Base-by-base conservation (phyloP, 768 basidiomycete genomes). In the Xanthoconium stramineum region DNA sequence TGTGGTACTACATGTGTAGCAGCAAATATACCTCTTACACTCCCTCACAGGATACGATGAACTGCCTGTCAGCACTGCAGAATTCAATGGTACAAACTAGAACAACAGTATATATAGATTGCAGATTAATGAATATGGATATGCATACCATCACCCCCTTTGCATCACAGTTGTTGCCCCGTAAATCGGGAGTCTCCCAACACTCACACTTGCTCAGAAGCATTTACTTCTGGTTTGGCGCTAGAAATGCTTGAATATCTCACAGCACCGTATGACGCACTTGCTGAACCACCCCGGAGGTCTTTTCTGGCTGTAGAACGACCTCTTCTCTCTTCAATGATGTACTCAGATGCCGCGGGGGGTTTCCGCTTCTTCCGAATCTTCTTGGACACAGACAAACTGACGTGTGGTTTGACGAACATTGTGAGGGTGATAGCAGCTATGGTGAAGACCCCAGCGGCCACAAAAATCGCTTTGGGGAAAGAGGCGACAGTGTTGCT, bases 381-480 rank as follows among this genome's bases (percentile, higher is more conserved):
- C 19, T 55, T 53, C 47, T 59, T 64, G 24, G 45, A 50, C 19
- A 66, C 47, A 13, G 69, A 61, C 36, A 69, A 46, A 19, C 62
- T 64, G 30, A 63, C 58, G 13, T 71, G 71, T 1, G 78, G 72
- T 19, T 71, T 67, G 40, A 84, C 59, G 36, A 80, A 69, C 52
- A 69, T 68, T 3, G 86, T 71, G 46, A 84, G 64, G 32, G 72
- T 54, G 11, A 88, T 74, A 0, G 80, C 75, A n/a, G 74, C 62
- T 38, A 78, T 64, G 30, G 86, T 71, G n/a, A 91, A 66, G n/a
- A 67, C 72, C 1, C 79, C 78, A 6, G 86, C 87, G 12, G 82
- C 71, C 15, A 71, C 77, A 61, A 91, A 91, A 62, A 91, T 83
- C 1, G 85, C 80, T 71, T 83, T 82, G 0, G 89, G 89, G 64